Conservation (phyloP, 2,329 filamentous ascomycete genomes). For the Chaetomium globosum region DNA sequence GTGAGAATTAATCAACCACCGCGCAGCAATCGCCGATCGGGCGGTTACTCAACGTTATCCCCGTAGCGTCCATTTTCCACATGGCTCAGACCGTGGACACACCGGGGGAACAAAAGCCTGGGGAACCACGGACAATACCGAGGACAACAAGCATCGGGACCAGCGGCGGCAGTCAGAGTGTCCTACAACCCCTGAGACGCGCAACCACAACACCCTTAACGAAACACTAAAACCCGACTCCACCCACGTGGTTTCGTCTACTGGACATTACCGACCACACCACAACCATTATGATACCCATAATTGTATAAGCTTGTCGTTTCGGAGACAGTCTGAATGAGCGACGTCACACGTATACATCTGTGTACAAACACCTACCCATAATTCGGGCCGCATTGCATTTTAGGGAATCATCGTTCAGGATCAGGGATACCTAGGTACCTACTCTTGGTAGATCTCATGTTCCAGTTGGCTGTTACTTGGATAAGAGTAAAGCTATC, state of each 20-base stretch:
- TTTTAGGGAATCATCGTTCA: neutral
- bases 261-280: neutral
- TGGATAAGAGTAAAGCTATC: neutral
- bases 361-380: neutral
- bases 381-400: neutral
- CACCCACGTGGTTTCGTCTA: neutral
- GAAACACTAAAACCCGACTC: neutral
- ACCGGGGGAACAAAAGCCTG: too few species aligned
- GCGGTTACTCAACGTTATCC: conserved; percentile 3
- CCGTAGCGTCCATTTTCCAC: too few species aligned
- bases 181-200: neutral
- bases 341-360: neutral
- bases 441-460: neutral
- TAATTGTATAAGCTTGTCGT: neutral
- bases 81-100: too few species aligned
- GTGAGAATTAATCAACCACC: conserved; percentile 29
- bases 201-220: neutral
- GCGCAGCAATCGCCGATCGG: conserved; percentile 2
- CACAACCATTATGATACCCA: neutral
- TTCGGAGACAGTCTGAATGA: neutral
- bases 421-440: neutral
- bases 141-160: too few species aligned
- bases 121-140: too few species aligned
- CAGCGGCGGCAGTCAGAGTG: too few species aligned
- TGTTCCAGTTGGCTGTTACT: neutral